Conservation (phyloP, 352 stramenopile species). For the Phytophthora chlamydospora region DNA sequence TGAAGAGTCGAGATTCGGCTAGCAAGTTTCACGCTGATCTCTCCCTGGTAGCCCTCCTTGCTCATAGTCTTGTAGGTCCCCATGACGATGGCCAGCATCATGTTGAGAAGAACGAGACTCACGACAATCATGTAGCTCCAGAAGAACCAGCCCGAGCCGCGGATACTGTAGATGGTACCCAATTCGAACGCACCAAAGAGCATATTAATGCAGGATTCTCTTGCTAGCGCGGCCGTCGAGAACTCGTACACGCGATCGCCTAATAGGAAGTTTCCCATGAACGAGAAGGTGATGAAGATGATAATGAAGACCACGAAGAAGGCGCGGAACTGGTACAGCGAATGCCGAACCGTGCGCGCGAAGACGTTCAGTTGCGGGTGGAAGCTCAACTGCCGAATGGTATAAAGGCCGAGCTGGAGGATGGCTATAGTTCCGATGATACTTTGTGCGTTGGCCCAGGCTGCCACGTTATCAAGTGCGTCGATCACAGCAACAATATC, state of each 20-base stretch:
- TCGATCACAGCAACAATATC: background rate
- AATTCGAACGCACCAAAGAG: conserved; percentile 64
- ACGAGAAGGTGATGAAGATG: conserved; percentile 51
- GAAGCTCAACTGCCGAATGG: conserved; percentile 14
- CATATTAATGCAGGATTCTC: conserved; percentile 62
- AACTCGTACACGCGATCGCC: conserved; percentile 50
- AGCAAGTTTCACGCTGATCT: conserved; percentile 4
- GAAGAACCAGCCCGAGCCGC: conserved; percentile 52
- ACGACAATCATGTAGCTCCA: conserved; percentile 69
- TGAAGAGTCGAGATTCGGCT: conserved; percentile 4
- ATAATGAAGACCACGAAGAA: conserved; percentile 63
- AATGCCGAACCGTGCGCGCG: conserved; percentile 44
- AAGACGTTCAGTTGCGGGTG: conserved; percentile 54
- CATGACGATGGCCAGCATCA: conserved; percentile 69
- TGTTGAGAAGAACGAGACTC: conserved; percentile 66
- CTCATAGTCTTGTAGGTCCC: conserved; percentile 50
- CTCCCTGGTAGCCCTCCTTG: conserved; percentile 25
- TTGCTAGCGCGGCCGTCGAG: conserved; percentile 34
- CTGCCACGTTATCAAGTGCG: conserved; percentile 1
- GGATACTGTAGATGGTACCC: conserved; percentile 39
- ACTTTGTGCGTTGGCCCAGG: background rate
- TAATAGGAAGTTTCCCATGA: conserved; percentile 52
- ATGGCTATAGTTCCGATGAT: conserved; percentile 3
- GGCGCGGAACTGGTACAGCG: conserved; percentile 49
- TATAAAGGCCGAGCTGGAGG: conserved; percentile 1